Conservation (phyloP, 2,329 filamentous ascomycete genomes). For the Parasarocladium wereldwijsianum region DNA sequence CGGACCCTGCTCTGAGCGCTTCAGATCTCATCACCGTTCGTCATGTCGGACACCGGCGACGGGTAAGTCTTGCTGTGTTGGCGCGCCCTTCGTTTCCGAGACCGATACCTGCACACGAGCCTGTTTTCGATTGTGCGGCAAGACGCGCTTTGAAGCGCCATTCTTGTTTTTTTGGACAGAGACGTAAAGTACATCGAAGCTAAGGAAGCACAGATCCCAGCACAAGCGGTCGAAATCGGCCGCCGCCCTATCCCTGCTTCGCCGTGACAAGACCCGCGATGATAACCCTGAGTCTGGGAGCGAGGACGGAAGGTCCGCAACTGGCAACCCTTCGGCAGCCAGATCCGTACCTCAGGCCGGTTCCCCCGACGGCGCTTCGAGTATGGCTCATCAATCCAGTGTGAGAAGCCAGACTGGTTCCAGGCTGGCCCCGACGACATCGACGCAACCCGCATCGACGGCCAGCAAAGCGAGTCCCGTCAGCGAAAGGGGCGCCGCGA, state of each 20-base stretch:
- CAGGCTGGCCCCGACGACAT: slow-evolving; percentile 29
- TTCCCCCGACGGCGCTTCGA: slow-evolving; percentile 10
- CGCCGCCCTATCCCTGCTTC: slow-evolving; percentile 36
- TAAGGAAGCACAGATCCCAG: no score
- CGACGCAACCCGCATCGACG: slow-evolving; percentile 17
- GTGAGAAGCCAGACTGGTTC: slow-evolving; percentile 26
- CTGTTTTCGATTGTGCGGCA: no score
- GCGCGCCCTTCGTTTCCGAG: no score
- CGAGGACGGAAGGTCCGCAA: slow-evolving; percentile 29
- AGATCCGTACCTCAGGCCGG: slow-evolving; percentile 8
- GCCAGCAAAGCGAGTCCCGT: slow-evolving; percentile 15
- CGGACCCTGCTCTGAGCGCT: background rate
- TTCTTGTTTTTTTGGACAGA: no score
- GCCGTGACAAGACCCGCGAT: slow-evolving; percentile 33
- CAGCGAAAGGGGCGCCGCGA: slow-evolving; percentile 28
- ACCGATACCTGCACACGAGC: no score
- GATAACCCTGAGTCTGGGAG: slow-evolving; percentile 40
- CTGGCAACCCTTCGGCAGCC: slow-evolving; percentile 16
- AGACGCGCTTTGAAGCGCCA: no score
- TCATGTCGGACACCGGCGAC: slow-evolving; percentile 21
- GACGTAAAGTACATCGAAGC: no score
- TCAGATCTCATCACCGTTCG: slow-evolving; percentile 5
- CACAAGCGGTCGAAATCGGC: slow-evolving; percentile 42
- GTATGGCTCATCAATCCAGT: slow-evolving; percentile 19
- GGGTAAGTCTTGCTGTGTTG: slow-evolving; percentile 13